phyloP scores from a whole-genome alignment of 1,284 basidiomycete species.

The Microbotryomycetes sp. region DNA sequence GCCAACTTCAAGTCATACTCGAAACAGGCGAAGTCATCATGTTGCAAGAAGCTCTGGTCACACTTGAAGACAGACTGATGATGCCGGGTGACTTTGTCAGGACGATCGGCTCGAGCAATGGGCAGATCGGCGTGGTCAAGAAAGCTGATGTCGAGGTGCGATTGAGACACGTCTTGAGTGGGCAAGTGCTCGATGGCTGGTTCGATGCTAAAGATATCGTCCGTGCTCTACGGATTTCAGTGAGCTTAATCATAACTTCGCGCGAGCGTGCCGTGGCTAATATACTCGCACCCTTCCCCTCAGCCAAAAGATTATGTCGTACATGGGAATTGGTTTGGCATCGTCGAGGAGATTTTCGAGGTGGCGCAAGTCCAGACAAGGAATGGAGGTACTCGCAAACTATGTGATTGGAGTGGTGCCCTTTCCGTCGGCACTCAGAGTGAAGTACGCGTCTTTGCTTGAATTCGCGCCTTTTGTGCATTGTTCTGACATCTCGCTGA shows the following conservation, averaged over 20 bases:
- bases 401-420: conserved; percentile 52
- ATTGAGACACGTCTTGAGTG: conserved; percentile 64
- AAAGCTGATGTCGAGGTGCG: conserved; percentile 57
- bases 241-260: background rate
- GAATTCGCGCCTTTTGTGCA: too few species aligned
- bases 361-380: conserved; percentile 60
- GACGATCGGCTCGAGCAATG: conserved; percentile 58
- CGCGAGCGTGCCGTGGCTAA: background rate
- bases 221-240: background rate
- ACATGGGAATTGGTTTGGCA: conserved; percentile 80
- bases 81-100: conserved; percentile 77
- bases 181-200: conserved; percentile 56
- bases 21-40: conserved; percentile 11
- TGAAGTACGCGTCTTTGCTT: conserved; percentile 46
- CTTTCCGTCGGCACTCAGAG: conserved; percentile 19
- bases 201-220: conserved; percentile 18
- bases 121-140: conserved; percentile 69
- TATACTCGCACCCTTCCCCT: conserved; percentile 49
- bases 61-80: conserved; percentile 72
- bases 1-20: conserved; percentile 55
- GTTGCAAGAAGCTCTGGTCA: conserved; percentile 56
- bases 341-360: conserved; percentile 64
- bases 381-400: conserved; percentile 55
- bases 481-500: too few species aligned
- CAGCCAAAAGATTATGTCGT: conserved; percentile 74